These are phyloP conservation scores for Camelina hispida DNA, from an alignment of 345 rosid genomes.

Conservation along the genomic window DNA sequence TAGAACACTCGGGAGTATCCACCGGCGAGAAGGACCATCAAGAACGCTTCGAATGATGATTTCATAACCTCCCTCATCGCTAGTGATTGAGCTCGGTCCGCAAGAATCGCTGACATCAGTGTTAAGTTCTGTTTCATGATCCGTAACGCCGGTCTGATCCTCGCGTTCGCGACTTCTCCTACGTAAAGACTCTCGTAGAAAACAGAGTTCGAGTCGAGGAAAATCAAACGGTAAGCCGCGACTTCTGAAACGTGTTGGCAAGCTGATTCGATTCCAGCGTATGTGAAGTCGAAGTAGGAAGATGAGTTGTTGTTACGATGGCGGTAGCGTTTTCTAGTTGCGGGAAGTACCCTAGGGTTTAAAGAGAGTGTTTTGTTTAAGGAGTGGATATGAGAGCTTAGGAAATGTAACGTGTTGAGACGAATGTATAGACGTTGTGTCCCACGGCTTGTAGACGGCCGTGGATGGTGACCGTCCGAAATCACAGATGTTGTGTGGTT, in stretches of 20 bases:
- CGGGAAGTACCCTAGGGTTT: constrained; percentile 60
- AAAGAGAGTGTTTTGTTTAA: constrained; percentile 80
- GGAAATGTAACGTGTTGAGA: constrained; percentile 81
- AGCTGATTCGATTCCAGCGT: constrained; percentile 68
- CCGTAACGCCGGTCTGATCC: constrained; percentile 66
- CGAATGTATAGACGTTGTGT: constrained; percentile 90
- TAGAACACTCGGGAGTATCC: constrained; percentile 63
- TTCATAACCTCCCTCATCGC: constrained; percentile 83
- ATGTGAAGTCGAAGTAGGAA: constrained; percentile 65
- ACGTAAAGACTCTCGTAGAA: constrained; percentile 75
- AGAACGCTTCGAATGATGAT: constrained; percentile 77
- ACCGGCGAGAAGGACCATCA: constrained; percentile 89
- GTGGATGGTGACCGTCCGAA: constrained; percentile 64
- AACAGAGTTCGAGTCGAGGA: constrained; percentile 73
- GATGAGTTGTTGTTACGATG: constrained; percentile 45
- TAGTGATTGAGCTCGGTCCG: constrained; percentile 70
- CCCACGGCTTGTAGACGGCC: constrained; percentile 90
- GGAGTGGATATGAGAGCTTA: constrained; percentile 72
- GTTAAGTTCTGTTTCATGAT: constrained; percentile 77
- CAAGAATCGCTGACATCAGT: constrained; percentile 70
- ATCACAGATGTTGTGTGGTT: constrained; percentile 18
- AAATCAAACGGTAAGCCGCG: constrained; percentile 79
- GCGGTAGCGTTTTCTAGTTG: constrained; percentile 49
- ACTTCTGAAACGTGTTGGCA: constrained; percentile 89
- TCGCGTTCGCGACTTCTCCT: constrained; percentile 60